Evolutionary conservation across 2,329 filamentous ascomycete genomes (phyloP).

Genomic region (Fusarium sp.): DNA sequence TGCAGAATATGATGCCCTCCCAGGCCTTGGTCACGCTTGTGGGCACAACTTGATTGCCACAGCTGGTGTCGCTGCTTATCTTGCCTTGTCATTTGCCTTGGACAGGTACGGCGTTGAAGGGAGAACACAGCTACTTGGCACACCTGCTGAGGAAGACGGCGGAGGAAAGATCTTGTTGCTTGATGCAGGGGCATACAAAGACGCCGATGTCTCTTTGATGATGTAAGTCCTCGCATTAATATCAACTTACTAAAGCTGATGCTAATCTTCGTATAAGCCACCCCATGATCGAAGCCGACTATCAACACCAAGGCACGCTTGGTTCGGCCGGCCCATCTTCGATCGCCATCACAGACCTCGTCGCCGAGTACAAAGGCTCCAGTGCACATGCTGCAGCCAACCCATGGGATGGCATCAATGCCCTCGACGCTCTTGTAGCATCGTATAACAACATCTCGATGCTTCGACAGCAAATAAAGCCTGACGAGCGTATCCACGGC

Average conservation of each 20-base stretch:
- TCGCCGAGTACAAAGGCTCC: not conserved
- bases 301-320: not conserved
- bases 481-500: not conserved
- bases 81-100: not conserved
- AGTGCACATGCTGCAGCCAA: not conserved
- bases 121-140: not conserved
- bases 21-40: not conserved
- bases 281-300: not conserved
- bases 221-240: not conserved
- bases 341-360: not conserved
- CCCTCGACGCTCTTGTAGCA: not conserved
- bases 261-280: not conserved
- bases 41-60: not conserved
- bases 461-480: not conserved
- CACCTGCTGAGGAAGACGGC: not conserved
- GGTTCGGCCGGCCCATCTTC: not conserved
- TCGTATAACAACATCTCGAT: not conserved
- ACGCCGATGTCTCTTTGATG: not conserved
- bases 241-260: fast-evolving
- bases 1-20: not conserved
- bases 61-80: not conserved
- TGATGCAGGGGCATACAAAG: not conserved
- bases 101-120: not conserved
- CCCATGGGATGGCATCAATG: not conserved
- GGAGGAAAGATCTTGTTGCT: not conserved